Percentiles rank a stretch among this genome's conserved stretches.
These are phyloP conservation scores for Lunularia cruciata DNA, from an alignment of 225 moss, liverwort and hornwort genomes.

Conservation along the genomic window DNA sequence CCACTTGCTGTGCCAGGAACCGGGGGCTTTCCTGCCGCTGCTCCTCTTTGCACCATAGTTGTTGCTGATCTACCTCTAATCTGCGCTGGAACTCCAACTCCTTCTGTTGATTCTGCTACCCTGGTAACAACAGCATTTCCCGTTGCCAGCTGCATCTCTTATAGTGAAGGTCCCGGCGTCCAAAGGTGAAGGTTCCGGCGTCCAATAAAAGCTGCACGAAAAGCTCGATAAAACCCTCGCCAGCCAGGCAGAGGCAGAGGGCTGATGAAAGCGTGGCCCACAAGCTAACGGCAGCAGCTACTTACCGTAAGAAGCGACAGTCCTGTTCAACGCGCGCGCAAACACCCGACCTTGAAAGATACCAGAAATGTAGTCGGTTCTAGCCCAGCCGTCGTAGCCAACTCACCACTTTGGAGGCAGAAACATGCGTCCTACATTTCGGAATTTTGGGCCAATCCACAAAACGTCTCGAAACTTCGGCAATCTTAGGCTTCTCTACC, in stretches of 20 bases:
- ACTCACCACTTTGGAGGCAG: neutral
- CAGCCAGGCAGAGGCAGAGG: neutral
- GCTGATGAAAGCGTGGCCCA: neutral
- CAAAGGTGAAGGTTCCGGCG: neutral
- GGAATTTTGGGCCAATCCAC: too few species aligned
- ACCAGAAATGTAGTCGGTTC: too few species aligned
- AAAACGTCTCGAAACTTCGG: neutral
- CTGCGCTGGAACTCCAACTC: neutral
- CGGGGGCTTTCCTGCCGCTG: constrained; percentile 23
- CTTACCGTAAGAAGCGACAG: too few species aligned
- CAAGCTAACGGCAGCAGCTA: too few species aligned
- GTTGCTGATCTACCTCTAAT: constrained; percentile 18
- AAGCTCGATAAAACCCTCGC: neutral
- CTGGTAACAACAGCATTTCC: constrained; percentile 3
- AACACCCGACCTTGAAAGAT: neutral
- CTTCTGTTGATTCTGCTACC: constrained; percentile 13
- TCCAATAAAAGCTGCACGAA: neutral
- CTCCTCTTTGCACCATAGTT: constrained; percentile 29
- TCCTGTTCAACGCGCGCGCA: too few species aligned
- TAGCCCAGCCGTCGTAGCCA: too few species aligned
- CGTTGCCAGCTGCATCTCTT: constrained; percentile 27
- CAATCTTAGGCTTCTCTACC: too few species aligned
- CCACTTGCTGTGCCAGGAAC: constrained; percentile 21
- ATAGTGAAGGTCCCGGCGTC: neutral
- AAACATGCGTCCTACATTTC: too few species aligned